A percentile compares a stretch with the other conserved stretches of the same genome.
These are phyloP conservation scores for Anthoceros angustus DNA, from an alignment of 225 moss, liverwort and hornwort genomes.

Conservation along the genomic window DNA sequence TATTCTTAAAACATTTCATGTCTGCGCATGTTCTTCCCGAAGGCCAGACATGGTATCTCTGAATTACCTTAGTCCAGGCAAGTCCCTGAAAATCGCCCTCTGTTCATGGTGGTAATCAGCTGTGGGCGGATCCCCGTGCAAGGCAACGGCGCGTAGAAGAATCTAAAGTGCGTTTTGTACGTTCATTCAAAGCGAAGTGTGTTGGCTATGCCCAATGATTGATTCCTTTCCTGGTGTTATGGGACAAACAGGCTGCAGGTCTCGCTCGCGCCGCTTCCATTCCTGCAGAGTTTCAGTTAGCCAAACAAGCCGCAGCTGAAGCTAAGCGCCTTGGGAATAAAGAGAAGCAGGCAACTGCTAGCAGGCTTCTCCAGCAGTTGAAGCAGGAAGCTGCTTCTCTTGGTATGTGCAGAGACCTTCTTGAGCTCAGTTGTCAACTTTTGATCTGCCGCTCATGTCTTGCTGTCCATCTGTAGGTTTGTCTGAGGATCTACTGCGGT, in stretches of 20 bases:
- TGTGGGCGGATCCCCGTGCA: slow-evolving; percentile 60
- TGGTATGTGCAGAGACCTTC: slow-evolving; percentile 30
- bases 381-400: slow-evolving; percentile 65
- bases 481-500: slow-evolving; percentile 18
- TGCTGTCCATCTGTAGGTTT: slow-evolving; percentile 13
- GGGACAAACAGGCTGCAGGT: slow-evolving; percentile 42
- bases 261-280: slow-evolving; percentile 42
- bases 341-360: slow-evolving; percentile 71
- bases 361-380: slow-evolving; percentile 79
- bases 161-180: background rate
- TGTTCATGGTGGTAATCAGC: slow-evolving; percentile 16
- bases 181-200: background rate
- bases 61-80: background rate
- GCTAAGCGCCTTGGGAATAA: slow-evolving; percentile 82
- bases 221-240: background rate
- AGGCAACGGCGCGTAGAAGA: slow-evolving; percentile 46
- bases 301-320: slow-evolving; percentile 67
- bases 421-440: background rate
- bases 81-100: background rate
- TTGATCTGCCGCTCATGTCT: background rate
- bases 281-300: slow-evolving; percentile 59
- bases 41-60: background rate
- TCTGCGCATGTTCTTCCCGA: background rate
- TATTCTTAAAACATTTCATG: slow-evolving; percentile 9
- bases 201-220: background rate